phyloP scores from a whole-genome alignment of 176 grass and related monocot species.

The Poa pratensis region DNA sequence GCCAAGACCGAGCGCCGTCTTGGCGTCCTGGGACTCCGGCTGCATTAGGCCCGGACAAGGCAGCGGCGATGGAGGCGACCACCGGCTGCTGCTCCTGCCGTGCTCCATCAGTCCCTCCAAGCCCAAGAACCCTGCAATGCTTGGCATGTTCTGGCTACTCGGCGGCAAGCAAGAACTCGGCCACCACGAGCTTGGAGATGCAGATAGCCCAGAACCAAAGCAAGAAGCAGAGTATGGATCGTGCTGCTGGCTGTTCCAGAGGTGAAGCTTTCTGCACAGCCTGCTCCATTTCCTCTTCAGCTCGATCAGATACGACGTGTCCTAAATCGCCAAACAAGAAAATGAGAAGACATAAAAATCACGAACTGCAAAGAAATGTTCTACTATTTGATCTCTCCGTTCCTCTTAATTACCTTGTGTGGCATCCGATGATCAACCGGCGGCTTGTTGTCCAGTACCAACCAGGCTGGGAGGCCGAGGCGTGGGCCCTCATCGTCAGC shows the following conservation, averaged over 20 bases:
- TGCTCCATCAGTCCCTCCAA: slow-evolving; percentile 22
- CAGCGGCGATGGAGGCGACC: slow-evolving; percentile 16
- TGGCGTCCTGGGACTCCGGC: not conserved
- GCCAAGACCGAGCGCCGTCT: slow-evolving; percentile 49
- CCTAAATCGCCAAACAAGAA: slow-evolving; percentile 31
- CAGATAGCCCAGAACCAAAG: slow-evolving; percentile 33
- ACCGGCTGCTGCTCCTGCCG: slow-evolving; percentile 19
- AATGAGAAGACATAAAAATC: not conserved
- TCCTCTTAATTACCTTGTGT: slow-evolving; percentile 50
- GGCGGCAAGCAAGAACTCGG: slow-evolving; percentile 31
- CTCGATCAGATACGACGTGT: slow-evolving; percentile 66
- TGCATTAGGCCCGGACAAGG: not conserved
- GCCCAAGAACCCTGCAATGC: slow-evolving; percentile 43
- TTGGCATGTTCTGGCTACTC: slow-evolving; percentile 41
- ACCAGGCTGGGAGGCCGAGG: slow-evolving; percentile 54
- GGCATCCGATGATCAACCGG: slow-evolving; percentile 1
- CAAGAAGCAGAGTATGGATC: slow-evolving; percentile 43
- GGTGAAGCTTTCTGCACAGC: slow-evolving; percentile 77
- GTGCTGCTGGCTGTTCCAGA: slow-evolving; percentile 29
- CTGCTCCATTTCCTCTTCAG: slow-evolving; percentile 89
- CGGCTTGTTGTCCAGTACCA: slow-evolving; percentile 50
- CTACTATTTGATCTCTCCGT: not conserved
- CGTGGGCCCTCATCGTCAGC: slow-evolving; percentile 23
- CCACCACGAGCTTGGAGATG: slow-evolving; percentile 51
- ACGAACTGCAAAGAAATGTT: not conserved